These are phyloP conservation scores for Onygenales sp. DNA, from an alignment of 2,329 filamentous ascomycete species.

Conservation along the genomic window DNA sequence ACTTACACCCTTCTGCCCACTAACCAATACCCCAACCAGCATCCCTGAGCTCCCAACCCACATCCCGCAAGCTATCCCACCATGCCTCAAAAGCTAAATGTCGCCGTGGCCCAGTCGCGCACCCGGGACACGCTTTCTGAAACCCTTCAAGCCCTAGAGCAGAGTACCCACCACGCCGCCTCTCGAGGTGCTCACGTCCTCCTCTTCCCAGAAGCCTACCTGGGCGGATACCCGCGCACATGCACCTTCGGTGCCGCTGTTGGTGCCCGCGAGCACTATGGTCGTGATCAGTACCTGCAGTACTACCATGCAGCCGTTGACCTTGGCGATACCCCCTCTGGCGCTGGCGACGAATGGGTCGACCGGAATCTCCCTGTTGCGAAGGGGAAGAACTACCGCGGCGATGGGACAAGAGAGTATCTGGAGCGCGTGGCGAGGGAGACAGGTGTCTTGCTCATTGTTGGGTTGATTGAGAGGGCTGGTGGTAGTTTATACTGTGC, in stretches of 20 bases:
- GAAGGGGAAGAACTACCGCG: slow-evolving; percentile 44
- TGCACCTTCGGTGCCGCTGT: slow-evolving; percentile 66
- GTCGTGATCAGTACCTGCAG: slow-evolving; percentile 69
- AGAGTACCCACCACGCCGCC: slow-evolving; percentile 56
- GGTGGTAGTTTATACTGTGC: slow-evolving; percentile 79
- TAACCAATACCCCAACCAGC: background rate
- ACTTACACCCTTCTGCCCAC: background rate
- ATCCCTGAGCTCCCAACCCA: background rate
- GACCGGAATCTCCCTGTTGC: slow-evolving; percentile 47
- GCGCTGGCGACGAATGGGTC: slow-evolving; percentile 65
- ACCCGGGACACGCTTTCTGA: slow-evolving; percentile 33
- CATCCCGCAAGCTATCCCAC: slow-evolving; percentile 2
- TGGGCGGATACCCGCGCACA: slow-evolving; percentile 84
- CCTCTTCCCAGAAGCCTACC: slow-evolving; percentile 83
- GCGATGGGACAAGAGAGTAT: slow-evolving; percentile 70
- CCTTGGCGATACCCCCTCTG: slow-evolving; percentile 65
- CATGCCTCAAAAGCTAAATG: slow-evolving; percentile 33
- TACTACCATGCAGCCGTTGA: slow-evolving; percentile 77
- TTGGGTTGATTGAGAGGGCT: slow-evolving; percentile 67
- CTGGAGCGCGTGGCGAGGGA: slow-evolving; percentile 67
- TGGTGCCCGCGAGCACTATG: slow-evolving; percentile 57
- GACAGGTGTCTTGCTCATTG: slow-evolving; percentile 72
- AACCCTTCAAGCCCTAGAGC: slow-evolving; percentile 58
- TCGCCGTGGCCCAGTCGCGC: slow-evolving; percentile 39
- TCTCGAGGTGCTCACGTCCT: slow-evolving; percentile 55